phyloP scores from a whole-genome alignment of 768 basidiomycete species.

The Paxillus rubicundulus region DNA sequence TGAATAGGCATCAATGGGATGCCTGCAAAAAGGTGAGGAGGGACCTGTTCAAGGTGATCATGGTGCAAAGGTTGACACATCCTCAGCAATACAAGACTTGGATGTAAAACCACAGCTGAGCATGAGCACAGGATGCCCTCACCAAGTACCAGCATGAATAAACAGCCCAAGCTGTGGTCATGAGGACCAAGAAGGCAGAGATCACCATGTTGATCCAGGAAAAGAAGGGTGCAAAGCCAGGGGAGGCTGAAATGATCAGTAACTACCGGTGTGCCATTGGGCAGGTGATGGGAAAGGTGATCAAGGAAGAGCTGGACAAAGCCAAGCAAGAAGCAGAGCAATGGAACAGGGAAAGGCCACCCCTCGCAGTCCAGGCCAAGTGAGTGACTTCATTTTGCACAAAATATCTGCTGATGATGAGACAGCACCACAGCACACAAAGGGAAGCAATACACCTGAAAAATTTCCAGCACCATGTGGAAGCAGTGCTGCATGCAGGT shows the following conservation, averaged over 20 bases:
- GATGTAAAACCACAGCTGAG: too few relatives aligned
- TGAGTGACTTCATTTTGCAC: background rate
- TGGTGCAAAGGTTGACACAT: too few relatives aligned
- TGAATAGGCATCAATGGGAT: too few relatives aligned
- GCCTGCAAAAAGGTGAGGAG: too few relatives aligned
- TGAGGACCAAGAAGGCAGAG: background rate
- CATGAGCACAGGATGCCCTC: too few relatives aligned
- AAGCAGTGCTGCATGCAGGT: conserved; percentile 1
- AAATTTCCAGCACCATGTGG: background rate
- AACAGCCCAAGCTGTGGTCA: background rate
- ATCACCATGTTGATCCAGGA: background rate
- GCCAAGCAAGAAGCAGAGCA: background rate
- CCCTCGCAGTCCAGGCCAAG: background rate
- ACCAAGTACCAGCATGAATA: background rate
- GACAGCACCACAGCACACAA: background rate
- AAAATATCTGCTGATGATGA: background rate
- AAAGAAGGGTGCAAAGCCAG: background rate
- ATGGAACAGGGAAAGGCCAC: conserved; percentile 1
- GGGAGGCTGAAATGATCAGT: background rate
- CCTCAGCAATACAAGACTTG: too few relatives aligned
- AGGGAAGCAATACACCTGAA: background rate
- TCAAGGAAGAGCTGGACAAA: background rate
- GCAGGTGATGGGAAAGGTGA: background rate
- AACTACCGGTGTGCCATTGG: background rate
- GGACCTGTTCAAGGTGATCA: too few relatives aligned